Percentiles rank a stretch among this genome's conserved stretches.
phyloP scores from a whole-genome alignment of 2,329 filamentous ascomycete genomes.

The Colletotrichum salicis region DNA sequence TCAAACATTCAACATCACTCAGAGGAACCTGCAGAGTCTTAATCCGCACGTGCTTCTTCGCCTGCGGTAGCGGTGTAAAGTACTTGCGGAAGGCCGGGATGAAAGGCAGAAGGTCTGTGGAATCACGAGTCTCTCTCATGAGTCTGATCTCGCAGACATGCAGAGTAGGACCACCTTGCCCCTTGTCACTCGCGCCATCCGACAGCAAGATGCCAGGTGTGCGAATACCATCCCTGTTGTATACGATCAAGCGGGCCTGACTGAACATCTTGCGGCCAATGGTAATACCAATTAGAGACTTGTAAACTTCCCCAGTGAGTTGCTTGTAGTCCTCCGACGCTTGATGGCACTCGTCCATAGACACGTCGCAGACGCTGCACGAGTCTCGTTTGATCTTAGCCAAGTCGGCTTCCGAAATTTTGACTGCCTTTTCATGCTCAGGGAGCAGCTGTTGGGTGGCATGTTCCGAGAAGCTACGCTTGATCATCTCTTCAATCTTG shows the following conservation, averaged over 20 bases:
- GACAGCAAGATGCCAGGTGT: conserved; percentile 83
- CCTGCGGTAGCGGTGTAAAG: conserved; percentile 74
- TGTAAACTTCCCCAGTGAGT: conserved; percentile 83
- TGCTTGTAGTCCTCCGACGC: conserved; percentile 83
- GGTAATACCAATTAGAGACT: conserved; percentile 80
- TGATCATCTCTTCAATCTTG: conserved; percentile 99
- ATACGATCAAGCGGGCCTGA: conserved; percentile 81
- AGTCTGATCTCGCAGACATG: conserved; percentile 83
- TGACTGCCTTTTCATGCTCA: conserved; percentile 95
- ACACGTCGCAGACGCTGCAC: conserved; percentile 82
- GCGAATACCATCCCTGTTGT: conserved; percentile 84
- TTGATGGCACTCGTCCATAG: conserved; percentile 83
- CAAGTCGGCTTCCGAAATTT: conserved; percentile 89
- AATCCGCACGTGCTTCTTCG: conserved; percentile 73
- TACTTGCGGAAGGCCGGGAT: conserved; percentile 75
- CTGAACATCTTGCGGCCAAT: conserved; percentile 83
- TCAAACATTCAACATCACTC: conserved; percentile 85
- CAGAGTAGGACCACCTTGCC: conserved; percentile 70
- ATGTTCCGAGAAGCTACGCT: conserved; percentile 98
- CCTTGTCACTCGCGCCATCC: conserved; percentile 76
- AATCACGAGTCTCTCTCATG: conserved; percentile 74
- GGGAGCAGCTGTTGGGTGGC: conserved; percentile 93
- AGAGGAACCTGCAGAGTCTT: conserved; percentile 78
- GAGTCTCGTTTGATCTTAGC: conserved; percentile 88
- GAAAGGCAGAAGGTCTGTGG: conserved; percentile 89